Conservation (phyloP, 257 asterid genomes). For the Solanum raphanifolium region DNA sequence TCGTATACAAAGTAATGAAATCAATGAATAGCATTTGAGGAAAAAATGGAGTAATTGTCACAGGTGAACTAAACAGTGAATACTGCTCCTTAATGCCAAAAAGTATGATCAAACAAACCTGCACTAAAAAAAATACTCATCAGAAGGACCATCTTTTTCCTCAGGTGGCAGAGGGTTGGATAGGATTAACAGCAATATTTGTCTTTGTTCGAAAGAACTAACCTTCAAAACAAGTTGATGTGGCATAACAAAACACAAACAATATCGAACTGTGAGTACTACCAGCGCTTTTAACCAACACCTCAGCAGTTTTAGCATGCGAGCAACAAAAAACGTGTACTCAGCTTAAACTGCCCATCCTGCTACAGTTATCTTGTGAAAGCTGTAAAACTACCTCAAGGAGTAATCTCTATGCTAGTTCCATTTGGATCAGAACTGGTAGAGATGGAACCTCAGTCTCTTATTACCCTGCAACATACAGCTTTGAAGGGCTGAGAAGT, state of each 20-base stretch:
- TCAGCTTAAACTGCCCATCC: constrained; percentile 19
- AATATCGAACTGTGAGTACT: background rate
- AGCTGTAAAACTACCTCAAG: constrained; percentile 17
- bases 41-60: background rate
- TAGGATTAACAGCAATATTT: background rate
- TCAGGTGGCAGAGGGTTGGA: background rate
- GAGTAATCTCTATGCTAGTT: constrained; percentile 30
- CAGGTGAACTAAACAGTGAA: background rate
- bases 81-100: background rate
- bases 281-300: background rate
- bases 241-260: background rate
- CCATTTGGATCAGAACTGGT: constrained; percentile 37
- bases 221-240: background rate
- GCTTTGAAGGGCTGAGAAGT: constrained; percentile 84
- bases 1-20: background rate
- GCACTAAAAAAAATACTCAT: background rate
- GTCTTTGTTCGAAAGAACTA: background rate
- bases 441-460: constrained; percentile 57
- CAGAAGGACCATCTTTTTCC: background rate
- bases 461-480: constrained; percentile 72
- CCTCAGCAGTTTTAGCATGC: background rate
- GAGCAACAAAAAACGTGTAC: background rate
- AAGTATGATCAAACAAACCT: background rate
- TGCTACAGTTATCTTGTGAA: constrained; percentile 6
- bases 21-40: background rate